A percentile compares a stretch with the other conserved stretches of the same genome.
phyloP scores from a whole-genome alignment of 257 asterid species.

The Misopates orontium region DNA sequence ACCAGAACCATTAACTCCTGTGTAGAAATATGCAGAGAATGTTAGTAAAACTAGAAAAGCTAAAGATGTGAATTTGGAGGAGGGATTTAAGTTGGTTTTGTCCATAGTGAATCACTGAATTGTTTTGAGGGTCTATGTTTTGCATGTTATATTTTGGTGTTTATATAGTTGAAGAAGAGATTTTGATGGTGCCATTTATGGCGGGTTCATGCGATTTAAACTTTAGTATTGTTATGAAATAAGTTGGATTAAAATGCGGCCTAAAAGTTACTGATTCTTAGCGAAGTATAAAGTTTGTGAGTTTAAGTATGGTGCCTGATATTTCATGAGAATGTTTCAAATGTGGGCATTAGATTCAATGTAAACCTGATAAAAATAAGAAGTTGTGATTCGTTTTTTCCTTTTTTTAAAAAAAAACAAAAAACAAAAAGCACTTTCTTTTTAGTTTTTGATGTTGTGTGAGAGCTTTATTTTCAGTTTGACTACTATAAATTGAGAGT shows the following conservation, averaged over 20 bases:
- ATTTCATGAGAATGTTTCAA: too few relatives aligned
- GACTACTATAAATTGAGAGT: too few relatives aligned
- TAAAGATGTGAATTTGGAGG: constrained; percentile 23
- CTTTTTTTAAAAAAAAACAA: too few relatives aligned
- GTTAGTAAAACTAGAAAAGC: constrained; percentile 24
- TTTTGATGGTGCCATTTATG: neutral
- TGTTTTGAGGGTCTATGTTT: neutral
- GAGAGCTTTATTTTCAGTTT: too few relatives aligned
- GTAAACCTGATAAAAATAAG: too few relatives aligned
- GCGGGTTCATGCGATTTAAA: constrained; percentile 24
- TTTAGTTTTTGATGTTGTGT: too few relatives aligned
- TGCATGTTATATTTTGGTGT: neutral
- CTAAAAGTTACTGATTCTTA: constrained; percentile 16
- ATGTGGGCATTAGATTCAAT: too few relatives aligned
- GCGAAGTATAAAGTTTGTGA: too few relatives aligned
- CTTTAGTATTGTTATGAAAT: neutral
- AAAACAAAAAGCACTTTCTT: too few relatives aligned
- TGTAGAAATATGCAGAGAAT: neutral
- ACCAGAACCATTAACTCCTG: constrained; percentile 2
- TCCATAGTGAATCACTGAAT: constrained; percentile 30
- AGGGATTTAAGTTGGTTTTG: constrained; percentile 2
- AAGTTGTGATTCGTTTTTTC: too few relatives aligned
- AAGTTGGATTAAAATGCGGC: neutral
- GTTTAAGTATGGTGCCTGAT: too few relatives aligned
- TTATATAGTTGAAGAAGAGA: constrained; percentile 17